Percentiles rank a stretch among this genome's conserved stretches.
Conservation (phyloP, 176 grass and related monocot species). For the Canna indica region DNA sequence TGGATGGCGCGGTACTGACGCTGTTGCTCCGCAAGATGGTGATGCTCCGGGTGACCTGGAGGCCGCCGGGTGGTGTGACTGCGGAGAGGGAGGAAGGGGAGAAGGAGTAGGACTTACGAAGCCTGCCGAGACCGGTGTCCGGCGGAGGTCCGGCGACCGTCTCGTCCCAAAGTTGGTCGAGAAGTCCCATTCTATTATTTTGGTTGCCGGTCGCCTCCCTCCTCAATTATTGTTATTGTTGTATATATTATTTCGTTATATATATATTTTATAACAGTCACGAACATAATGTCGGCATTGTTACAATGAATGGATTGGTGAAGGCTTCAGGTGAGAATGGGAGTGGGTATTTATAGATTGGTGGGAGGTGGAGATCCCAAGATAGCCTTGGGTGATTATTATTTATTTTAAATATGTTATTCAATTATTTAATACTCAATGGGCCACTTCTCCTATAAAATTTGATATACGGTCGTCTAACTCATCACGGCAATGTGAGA, state of each 20-base stretch:
- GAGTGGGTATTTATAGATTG: not conserved
- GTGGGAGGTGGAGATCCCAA: not conserved
- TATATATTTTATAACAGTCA: not conserved
- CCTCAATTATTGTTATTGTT: not conserved
- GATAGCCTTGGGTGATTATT: not conserved
- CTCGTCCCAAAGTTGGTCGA: constrained; percentile 96
- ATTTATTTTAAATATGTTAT: not conserved
- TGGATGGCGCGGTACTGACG: constrained; percentile 21
- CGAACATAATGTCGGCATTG: not conserved
- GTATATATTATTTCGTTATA: not conserved
- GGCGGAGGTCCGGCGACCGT: constrained; percentile 74
- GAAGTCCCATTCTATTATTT: constrained; percentile 42
- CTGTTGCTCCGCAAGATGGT: constrained; percentile 42
- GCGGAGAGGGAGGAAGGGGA: constrained; percentile 39
- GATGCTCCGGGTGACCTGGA: constrained; percentile 53
- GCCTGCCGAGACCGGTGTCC: constrained; percentile 78
- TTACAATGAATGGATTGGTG: not conserved
- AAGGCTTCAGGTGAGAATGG: not conserved
- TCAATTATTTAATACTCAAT: not conserved
- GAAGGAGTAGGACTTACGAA: constrained; percentile 71
- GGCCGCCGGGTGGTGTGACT: not conserved
- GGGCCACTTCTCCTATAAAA: too few species aligned
- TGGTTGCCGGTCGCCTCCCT: not conserved
- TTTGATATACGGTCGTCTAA: too few species aligned
- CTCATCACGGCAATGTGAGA: too few species aligned